Base-by-base conservation (phyloP, 306 rosid genomes). In the Astragalus membranaceus region DNA sequence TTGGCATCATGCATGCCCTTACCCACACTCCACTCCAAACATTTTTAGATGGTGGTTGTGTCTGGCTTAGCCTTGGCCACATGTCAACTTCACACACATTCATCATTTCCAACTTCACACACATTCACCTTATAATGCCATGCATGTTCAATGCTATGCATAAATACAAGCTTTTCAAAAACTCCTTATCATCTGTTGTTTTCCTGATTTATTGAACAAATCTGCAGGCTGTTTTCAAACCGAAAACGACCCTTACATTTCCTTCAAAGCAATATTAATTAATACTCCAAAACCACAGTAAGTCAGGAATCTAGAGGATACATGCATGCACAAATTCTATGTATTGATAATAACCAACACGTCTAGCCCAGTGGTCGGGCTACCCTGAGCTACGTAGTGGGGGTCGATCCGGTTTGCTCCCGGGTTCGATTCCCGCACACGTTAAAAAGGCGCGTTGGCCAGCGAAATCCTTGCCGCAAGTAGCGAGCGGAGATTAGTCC, bases 131-230 rank as follows among this genome's bases (percentile, higher is more conserved):
- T 32, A 29, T 42, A 44, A 54, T 64, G 23, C 49, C 58, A 8
- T 56, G 29, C 58, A 8, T 56, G 29, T 58, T 72, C 74, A 14
- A 51, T 26, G 23, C 37, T 41, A 37, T 30, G 33, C 37, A 55
- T 12, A 14, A 64, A 64, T 33, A 54, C 46, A 64, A 64, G 60
- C 26, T 53, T 32, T 32, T n/a, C 64, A 35, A 23, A 20, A 46
- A 71, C 67, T 60, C 30, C 30, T 78, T 56, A 58, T 57, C 57
- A 63, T 52, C 11, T 67, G 36, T 23, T 73, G 6, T 50, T 66
- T 66, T 72, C 14, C 29, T 69, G 12, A 51, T 66, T 71, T 67
- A 67, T 66, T 58, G 30, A 71, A 71, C 57, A 57, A 53, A 46
- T 2, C 23, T 0, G 2, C 49, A 3, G 42, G 15, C 42, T 10